Evolutionary conservation across 352 stramenopile genomes (phyloP).

Genomic region (Pythium dissotocum): DNA sequence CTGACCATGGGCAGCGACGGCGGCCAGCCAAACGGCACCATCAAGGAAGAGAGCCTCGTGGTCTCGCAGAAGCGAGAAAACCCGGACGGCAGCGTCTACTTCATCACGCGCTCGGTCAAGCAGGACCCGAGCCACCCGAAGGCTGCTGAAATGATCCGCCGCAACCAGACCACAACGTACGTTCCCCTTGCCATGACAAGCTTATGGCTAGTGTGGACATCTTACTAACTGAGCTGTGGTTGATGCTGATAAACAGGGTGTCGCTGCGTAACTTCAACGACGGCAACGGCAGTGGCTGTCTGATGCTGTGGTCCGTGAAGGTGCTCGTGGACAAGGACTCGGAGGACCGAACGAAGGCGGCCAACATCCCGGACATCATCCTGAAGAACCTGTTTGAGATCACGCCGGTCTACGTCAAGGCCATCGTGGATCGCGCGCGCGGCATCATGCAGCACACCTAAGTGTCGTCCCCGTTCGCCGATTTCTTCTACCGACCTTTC

Average conservation of each 20-base stretch:
- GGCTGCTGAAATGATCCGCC: constrained; percentile 62
- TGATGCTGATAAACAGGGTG: constrained; percentile 40
- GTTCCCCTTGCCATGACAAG: constrained; percentile 20
- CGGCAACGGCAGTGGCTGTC: constrained; percentile 59
- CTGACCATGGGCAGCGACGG: constrained; percentile 76
- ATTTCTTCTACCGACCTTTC: background rate
- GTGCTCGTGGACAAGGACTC: constrained; percentile 76
- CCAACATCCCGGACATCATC: constrained; percentile 87
- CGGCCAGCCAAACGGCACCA: constrained; percentile 63
- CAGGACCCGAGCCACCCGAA: constrained; percentile 77
- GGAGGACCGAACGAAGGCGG: constrained; percentile 69
- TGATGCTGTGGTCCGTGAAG: constrained; percentile 84
- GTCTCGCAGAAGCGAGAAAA: constrained; percentile 83
- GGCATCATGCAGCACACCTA: constrained; percentile 33
- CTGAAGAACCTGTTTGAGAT: constrained; percentile 90
- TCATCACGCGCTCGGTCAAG: constrained; percentile 60
- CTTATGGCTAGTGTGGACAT: background rate
- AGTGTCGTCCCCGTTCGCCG: background rate
- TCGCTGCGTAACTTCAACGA: constrained; percentile 83
- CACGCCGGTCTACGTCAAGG: constrained; percentile 83
- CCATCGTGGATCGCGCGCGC: constrained; percentile 70
- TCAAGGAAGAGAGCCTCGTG: constrained; percentile 83
- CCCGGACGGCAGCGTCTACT: constrained; percentile 66
- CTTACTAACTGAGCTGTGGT: background rate
- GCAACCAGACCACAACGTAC: constrained; percentile 79